Conservation (phyloP, 495 filamentous ascomycete species). For the Annulohypoxylon stygium region DNA sequence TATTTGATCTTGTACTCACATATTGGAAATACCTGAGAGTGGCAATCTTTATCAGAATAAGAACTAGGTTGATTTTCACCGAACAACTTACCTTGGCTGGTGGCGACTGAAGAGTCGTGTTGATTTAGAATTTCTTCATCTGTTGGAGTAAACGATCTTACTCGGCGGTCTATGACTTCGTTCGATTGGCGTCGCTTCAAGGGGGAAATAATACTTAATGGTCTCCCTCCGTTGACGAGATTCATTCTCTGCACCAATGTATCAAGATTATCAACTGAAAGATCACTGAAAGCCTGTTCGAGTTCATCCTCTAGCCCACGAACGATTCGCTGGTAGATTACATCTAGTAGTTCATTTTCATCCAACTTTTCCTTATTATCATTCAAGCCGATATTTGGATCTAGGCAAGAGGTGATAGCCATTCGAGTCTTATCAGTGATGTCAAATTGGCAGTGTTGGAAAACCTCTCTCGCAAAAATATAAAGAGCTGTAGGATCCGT, state of each 20-base stretch:
- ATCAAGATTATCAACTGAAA: slow-evolving; percentile 8
- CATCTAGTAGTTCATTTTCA: neutral
- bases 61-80: no score
- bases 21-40: no score
- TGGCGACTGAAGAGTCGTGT: no score
- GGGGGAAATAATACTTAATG: no score
- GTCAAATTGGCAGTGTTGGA: neutral
- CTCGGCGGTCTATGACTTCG: no score
- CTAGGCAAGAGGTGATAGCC: slow-evolving; percentile 2
- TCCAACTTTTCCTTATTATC: neutral
- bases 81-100: no score
- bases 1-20: no score
- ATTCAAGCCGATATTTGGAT: neutral
- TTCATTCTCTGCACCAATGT: neutral
- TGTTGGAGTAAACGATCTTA: no score
- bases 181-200: no score
- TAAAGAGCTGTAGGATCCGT: neutral
- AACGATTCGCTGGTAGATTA: slow-evolving; percentile 7
- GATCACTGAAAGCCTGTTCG: neutral
- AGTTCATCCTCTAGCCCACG: slow-evolving; percentile 10
- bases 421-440: slow-evolving; percentile 6
- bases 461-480: neutral
- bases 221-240: no score
- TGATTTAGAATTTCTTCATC: no score
- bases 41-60: no score